Evolutionary conservation across 202 grass and related monocot genomes (phyloP).

Genomic region (Cymbopogon flexuosus): DNA sequence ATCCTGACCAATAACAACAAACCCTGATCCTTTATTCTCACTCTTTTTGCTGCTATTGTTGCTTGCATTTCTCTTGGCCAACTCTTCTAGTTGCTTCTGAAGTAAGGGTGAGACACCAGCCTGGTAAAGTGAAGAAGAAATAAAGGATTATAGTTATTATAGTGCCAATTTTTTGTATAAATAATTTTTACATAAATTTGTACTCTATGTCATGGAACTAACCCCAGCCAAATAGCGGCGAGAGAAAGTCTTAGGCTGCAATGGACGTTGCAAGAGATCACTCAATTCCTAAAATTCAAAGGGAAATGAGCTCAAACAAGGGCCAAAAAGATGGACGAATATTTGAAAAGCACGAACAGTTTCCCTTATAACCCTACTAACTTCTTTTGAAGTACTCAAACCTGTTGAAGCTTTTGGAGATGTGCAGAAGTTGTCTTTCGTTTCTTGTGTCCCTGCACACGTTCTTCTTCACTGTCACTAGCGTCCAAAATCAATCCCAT

Average conservation of each 20-base stretch:
- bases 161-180: background rate
- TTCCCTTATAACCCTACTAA: slow-evolving; percentile 21
- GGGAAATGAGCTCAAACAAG: slow-evolving; percentile 24
- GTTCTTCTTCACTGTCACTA: slow-evolving; percentile 77
- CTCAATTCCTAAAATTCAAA: slow-evolving; percentile 62
- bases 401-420: slow-evolving; percentile 83
- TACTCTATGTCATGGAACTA: slow-evolving; percentile 33
- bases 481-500: slow-evolving; percentile 64
- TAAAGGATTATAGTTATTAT: background rate
- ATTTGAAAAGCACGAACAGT: slow-evolving; percentile 24
- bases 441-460: slow-evolving; percentile 48
- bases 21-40: slow-evolving; percentile 46
- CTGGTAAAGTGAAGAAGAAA: slow-evolving; percentile 44
- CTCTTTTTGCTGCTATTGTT: slow-evolving; percentile 17
- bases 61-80: slow-evolving; percentile 53
- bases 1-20: slow-evolving; percentile 85
- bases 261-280: slow-evolving; percentile 51
- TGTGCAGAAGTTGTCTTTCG: slow-evolving; percentile 55
- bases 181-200: slow-evolving; percentile 1
- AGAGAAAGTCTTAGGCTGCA: slow-evolving; percentile 81
- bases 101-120: slow-evolving; percentile 69
- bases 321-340: slow-evolving; percentile 2
- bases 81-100: slow-evolving; percentile 83
- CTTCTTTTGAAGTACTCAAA: slow-evolving; percentile 32
- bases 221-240: slow-evolving; percentile 88